Percentiles rank a stretch among this genome's conserved stretches.
These are phyloP conservation scores for Pyrenophora tritici-repentis DNA, from an alignment of 2,329 filamentous ascomycete species.

Conservation along the genomic window DNA sequence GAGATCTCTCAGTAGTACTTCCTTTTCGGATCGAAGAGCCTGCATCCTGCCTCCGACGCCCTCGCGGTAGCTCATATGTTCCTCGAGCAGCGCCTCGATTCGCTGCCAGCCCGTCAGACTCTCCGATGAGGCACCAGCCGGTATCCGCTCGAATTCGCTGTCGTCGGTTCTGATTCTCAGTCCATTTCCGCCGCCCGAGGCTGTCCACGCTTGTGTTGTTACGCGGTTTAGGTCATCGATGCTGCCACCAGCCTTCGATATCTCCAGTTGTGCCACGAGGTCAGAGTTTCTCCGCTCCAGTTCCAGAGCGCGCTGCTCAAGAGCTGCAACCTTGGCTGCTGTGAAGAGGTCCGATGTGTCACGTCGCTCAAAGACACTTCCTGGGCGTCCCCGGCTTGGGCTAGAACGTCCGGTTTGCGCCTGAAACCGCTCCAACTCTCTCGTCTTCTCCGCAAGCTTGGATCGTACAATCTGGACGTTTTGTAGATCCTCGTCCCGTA, in stretches of 20 bases:
- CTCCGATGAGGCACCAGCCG: conserved; percentile 12
- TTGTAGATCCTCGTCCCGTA: conserved; percentile 50
- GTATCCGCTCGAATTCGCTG: conserved; percentile 31
- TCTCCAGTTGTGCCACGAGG: conserved; percentile 38
- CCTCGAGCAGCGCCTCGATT: conserved; percentile 48
- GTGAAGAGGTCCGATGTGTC: conserved; percentile 50
- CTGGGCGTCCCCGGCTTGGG: conserved; percentile 34
- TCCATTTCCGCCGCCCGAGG: conserved; percentile 37
- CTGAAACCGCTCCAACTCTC: conserved; percentile 41
- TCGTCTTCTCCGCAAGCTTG: conserved; percentile 49
- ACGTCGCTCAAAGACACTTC: conserved; percentile 41
- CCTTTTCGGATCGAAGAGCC: conserved; percentile 49
- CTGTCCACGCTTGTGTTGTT: conserved; percentile 45
- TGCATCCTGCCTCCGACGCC: conserved; percentile 45
- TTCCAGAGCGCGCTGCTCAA: conserved; percentile 51
- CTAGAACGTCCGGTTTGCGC: conserved; percentile 29
- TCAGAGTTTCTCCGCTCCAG: conserved; percentile 49
- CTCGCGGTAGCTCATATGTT: conserved; percentile 48
- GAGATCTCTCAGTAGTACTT: conserved; percentile 46
- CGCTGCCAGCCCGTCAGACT: conserved; percentile 37
- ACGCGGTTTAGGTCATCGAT: conserved; percentile 43
- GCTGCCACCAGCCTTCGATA: conserved; percentile 31
- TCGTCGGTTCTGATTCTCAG: conserved; percentile 39
- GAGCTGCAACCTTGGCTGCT: conserved; percentile 48
- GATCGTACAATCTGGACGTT: conserved; percentile 48